A percentile compares a stretch with the other conserved stretches of the same genome.
phyloP scores from a whole-genome alignment of 2,329 filamentous ascomycete species.

The Colletotrichum echinochloae region DNA sequence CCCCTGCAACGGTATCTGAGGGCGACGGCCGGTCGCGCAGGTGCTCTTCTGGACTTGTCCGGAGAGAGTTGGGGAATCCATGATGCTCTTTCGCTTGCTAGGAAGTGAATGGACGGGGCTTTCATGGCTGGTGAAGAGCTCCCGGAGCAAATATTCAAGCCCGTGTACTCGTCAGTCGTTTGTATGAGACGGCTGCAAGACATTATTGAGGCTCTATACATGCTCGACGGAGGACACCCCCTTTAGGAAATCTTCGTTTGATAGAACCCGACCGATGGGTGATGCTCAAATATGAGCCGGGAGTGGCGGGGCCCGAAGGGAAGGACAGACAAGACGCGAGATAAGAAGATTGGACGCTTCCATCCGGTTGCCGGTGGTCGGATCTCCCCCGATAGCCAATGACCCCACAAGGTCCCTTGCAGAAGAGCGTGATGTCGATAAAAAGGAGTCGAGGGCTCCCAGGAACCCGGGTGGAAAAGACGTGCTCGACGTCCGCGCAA shows the following conservation, averaged over 20 bases:
- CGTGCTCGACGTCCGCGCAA: not conserved
- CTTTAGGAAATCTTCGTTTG: not conserved
- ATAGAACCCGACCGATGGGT: not conserved
- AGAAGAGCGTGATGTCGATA: constrained; percentile 10
- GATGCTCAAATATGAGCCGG: not conserved
- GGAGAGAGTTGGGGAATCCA: not conserved
- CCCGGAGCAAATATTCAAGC: not conserved
- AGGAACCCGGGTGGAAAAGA: not conserved
- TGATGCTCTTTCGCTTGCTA: too few relatives aligned
- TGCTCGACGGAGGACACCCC: not conserved
- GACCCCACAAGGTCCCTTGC: constrained; percentile 14
- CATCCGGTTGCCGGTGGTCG: constrained; percentile 32
- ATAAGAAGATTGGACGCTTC: constrained; percentile 29
- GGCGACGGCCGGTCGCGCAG: constrained; percentile 22
- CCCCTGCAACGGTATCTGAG: not conserved
- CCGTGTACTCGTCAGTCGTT: not conserved
- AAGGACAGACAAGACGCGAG: constrained; percentile 13
- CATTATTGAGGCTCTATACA: not conserved
- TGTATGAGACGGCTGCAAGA: not conserved
- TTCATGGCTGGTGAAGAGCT: not conserved
- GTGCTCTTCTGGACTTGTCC: not conserved
- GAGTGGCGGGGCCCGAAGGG: not conserved
- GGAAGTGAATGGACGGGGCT: not conserved
- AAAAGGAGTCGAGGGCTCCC: constrained; percentile 18
- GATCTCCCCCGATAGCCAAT: constrained; percentile 17